Percentiles rank a stretch among this genome's conserved stretches.
Evolutionary conservation across 495 filamentous ascomycete species (phyloP).

Genomic region (Jackrogersella multiformis): DNA sequence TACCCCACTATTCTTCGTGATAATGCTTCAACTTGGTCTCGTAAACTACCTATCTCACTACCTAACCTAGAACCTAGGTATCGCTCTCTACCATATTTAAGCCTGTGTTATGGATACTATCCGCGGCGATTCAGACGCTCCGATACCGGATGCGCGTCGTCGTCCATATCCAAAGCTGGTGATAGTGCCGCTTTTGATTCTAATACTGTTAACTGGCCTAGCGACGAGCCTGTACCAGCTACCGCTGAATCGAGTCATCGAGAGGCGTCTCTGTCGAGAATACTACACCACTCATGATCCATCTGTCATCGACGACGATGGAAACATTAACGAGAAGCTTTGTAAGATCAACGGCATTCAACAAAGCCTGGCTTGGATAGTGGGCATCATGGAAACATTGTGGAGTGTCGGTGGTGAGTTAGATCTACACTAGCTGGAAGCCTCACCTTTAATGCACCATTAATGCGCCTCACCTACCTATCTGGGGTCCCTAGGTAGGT

Average conservation of each 20-base stretch:
- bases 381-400: constrained; percentile 53
- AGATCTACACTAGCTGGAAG: neutral
- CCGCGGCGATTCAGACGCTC: neutral
- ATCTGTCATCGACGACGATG: constrained; percentile 45
- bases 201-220: constrained; percentile 56
- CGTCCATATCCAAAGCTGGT: constrained; percentile 10
- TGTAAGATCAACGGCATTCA: constrained; percentile 60
- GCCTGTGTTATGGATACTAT: constrained; percentile 15
- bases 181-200: constrained; percentile 47
- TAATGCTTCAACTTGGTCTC: too few species aligned
- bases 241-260: constrained; percentile 58
- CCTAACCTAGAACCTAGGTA: too few species aligned
- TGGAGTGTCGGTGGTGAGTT: constrained; percentile 58
- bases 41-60: too few species aligned
- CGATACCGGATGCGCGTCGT: constrained; percentile 6
- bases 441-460: neutral
- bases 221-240: constrained; percentile 57
- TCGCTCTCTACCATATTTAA: neutral
- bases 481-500: too few species aligned
- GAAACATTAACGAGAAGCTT: constrained; percentile 52
- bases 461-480: too few species aligned
- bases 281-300: constrained; percentile 54
- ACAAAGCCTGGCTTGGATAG: constrained; percentile 54
- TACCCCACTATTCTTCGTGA: neutral
- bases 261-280: constrained; percentile 57